Conservation (phyloP, 257 asterid genomes). For the Petunia axillaris region DNA sequence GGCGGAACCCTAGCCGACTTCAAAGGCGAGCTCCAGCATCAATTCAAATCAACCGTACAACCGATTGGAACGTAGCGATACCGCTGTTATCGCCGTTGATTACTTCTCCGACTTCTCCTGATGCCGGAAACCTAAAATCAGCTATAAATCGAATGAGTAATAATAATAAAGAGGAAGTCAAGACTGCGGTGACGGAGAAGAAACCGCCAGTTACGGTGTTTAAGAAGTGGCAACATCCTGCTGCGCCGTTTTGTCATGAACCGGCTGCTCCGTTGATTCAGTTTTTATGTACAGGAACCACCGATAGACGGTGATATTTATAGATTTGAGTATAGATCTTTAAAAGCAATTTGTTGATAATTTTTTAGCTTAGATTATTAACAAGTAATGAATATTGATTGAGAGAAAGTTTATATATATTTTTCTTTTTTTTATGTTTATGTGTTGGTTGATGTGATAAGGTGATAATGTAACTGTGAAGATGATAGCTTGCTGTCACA, state of each 20-base stretch:
- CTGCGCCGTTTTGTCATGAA: constrained; percentile 66
- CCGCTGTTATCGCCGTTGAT: constrained; percentile 36
- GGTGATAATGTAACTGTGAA: not conserved
- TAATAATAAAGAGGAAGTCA: constrained; percentile 28
- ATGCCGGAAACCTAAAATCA: not conserved
- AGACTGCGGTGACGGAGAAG: constrained; percentile 31
- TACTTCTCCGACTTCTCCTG: constrained; percentile 26
- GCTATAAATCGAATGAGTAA: constrained; percentile 17
- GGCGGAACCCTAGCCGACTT: constrained; percentile 29
- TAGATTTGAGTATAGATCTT: constrained; percentile 3
- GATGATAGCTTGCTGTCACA: too few species aligned
- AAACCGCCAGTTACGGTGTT: constrained; percentile 38
- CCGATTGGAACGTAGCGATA: constrained; percentile 34
- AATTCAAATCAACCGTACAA: constrained; percentile 27
- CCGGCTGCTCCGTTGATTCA: constrained; percentile 52
- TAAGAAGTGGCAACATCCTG: constrained; percentile 72
- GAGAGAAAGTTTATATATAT: not conserved
- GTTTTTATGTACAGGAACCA: constrained; percentile 52
- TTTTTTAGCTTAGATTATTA: not conserved
- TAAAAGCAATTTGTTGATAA: not conserved
- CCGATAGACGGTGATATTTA: constrained; percentile 40
- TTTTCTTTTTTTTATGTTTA: not conserved
- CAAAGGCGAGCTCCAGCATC: constrained; percentile 32
- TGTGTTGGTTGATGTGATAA: not conserved
- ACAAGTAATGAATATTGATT: not conserved